Base-by-base conservation (phyloP, 345 rosid species). In the Raphanus raphanistrum region DNA sequence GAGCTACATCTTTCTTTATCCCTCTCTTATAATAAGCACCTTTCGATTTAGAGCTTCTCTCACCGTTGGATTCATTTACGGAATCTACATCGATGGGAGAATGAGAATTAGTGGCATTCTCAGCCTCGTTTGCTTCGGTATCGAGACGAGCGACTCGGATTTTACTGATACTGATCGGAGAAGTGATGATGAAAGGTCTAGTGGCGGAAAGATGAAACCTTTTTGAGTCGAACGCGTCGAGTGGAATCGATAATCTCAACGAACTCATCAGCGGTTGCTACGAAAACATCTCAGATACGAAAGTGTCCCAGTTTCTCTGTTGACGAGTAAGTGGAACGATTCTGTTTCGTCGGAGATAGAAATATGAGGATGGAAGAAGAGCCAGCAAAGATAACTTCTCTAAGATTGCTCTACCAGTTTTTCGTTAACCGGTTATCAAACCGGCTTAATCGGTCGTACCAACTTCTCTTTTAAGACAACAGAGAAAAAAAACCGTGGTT, bases 211-310 rank as follows among this genome's bases (percentile, higher is more conserved):
- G 74, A 78, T 35, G 81, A 9, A 85, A 80, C 78, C 84, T 88
- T 72, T 84, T 88, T 5, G 92, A 76, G 79, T 89, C 94, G 70
- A 83, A 61, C 21, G 84, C 11, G 76, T 87, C 89, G 65, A 84
- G 6, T 55, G 84, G 79, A 78, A 84, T 72, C 68, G 88, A 69
- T 1, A 88, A 38, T 68, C 79, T 87, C 59, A 86, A 43, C 13
- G 90, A 93, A 66, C 87, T 88, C 97, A 90, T 91, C 9, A n/a
- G 16, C 60, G 13, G 12, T 1, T 2, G 15, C 73, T 70, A 79
- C 66, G 3, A 9, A 38, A 25, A 31, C 72, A 75, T 79, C 36
- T 21, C 21, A 21, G 21, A 21, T 21, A 21, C 21, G 21, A 21
- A 21, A 21, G 62, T 45, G 26, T 21, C 58, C 64, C 48, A 66